These are phyloP conservation scores for Aspergillus biplanus DNA, from an alignment of 495 filamentous ascomycete genomes.

Conservation along the genomic window DNA sequence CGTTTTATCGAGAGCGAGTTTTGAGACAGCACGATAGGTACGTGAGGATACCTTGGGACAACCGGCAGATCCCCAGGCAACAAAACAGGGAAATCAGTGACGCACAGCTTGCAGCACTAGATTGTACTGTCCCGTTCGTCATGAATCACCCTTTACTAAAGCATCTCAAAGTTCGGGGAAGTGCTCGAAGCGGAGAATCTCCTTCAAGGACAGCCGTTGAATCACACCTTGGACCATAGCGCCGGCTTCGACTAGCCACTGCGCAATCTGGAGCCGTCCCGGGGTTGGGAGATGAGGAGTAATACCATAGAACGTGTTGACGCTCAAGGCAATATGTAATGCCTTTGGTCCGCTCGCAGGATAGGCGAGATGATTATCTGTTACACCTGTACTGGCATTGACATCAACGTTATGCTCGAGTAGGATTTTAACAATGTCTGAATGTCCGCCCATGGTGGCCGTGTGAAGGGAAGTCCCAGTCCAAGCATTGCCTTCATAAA, in stretches of 20 bases:
- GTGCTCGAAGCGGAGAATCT: not conserved
- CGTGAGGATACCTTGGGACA: too few species aligned
- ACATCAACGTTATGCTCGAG: not conserved
- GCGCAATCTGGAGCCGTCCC: not conserved
- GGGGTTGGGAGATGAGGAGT: not conserved
- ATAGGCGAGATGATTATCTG: not conserved
- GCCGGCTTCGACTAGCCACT: not conserved
- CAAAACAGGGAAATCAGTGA: too few species aligned
- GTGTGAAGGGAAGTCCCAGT: slow-evolving; percentile 10
- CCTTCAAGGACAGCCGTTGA: not conserved
- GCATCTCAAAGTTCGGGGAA: not conserved
- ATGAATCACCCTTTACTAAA: not conserved
- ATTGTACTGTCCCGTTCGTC: too few species aligned
- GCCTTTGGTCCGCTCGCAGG: not conserved
- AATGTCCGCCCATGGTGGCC: slow-evolving; percentile 10
- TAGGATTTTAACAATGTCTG: not conserved
- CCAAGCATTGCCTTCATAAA: slow-evolving; percentile 7
- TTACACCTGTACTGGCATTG: not conserved
- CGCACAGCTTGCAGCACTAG: too few species aligned
- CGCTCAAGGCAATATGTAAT: not conserved
- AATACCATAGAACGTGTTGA: not conserved
- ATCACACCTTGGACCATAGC: not conserved
- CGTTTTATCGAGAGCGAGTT: too few species aligned
- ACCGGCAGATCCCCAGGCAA: too few species aligned
- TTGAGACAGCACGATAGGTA: too few species aligned